Percentiles rank a stretch among this genome's conserved stretches.
Conservation (phyloP, 352 stramenopile genomes). For the Phytophthora litchii region DNA sequence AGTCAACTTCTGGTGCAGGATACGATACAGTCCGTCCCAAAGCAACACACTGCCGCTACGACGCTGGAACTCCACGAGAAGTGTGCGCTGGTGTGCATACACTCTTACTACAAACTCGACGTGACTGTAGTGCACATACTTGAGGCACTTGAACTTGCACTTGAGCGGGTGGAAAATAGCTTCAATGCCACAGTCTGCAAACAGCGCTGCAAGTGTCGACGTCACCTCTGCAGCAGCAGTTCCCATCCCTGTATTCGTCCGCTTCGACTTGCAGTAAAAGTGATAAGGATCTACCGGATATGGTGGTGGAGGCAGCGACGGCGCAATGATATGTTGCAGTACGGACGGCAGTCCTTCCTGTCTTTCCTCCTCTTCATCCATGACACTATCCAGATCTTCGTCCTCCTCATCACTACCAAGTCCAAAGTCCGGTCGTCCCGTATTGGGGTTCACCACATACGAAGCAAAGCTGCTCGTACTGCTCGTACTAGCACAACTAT, state of each 20-base stretch:
- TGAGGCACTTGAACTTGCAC: constrained; percentile 89
- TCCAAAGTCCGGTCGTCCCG: constrained; percentile 47
- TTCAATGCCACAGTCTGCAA: constrained; percentile 70
- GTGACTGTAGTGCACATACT: constrained; percentile 85
- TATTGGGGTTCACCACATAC: constrained; percentile 51
- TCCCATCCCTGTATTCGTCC: constrained; percentile 24
- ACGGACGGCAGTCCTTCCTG: constrained; percentile 29
- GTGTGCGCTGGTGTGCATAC: constrained; percentile 48
- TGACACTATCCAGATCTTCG: constrained; percentile 21
- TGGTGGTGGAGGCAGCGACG: constrained; percentile 56
- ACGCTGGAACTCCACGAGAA: constrained; percentile 82
- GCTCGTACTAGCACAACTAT: constrained; percentile 69
- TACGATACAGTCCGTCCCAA: constrained; percentile 84
- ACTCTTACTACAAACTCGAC: constrained; percentile 82
- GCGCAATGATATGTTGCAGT: constrained; percentile 55
- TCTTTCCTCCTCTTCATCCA: constrained; percentile 18
- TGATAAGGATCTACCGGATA: constrained; percentile 87
- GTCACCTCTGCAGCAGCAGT: constrained; percentile 55
- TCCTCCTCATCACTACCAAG: constrained; percentile 42
- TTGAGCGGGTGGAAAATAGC: constrained; percentile 71
- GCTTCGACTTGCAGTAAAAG: constrained; percentile 64
- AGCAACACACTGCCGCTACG: constrained; percentile 74
- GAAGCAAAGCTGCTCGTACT: constrained; percentile 58
- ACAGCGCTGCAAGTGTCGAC: constrained; percentile 36
- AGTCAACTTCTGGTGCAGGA: constrained; percentile 65